Base-by-base conservation (phyloP, 2,329 filamentous ascomycete species). In the Apiospora phragmitis region DNA sequence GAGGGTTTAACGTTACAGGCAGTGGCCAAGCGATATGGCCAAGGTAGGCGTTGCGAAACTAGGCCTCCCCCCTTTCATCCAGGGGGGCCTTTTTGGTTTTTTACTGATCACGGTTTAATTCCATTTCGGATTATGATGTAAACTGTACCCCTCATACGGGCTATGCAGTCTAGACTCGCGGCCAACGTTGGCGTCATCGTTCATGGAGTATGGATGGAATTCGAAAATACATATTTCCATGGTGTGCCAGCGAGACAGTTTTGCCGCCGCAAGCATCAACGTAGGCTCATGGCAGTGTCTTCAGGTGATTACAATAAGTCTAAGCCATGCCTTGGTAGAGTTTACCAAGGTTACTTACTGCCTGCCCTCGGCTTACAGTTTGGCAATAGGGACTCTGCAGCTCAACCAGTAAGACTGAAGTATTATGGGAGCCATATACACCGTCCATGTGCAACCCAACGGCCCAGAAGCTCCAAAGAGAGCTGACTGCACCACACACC, bases 1-100 rank as follows among this genome's bases (percentile, higher is more conserved):
- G 76, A 73, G 76, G 77, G 78, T 77, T 78, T 77, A 55, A 55
- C 51, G 69, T 70, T 70, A 41, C 67, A 68, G 67, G 55, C 55
- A 62, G 41, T 43, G 65, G 43, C 65, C 65, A 67, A 47, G 65
- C 55, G 55, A 62, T 62, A 62, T 62, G 55, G 74, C 74, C 75
- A 71, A 55, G 73, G 77, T 73, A 76, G 69, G 74, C 75, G 71
- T 74, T 75, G 73, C 55, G 69, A 68, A 72, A 72, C 71, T 70
- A 43, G 67, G 67, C 55, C n/a, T 29, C 55, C 32, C 35, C 47
- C 21, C 16, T 38, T 35, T 16, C 21, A 26, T 35, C n/a, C 21
- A 16, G 43, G 21, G 24, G 42, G 21, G 9, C 2, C 9, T 51
- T 51, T 14, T 35, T n/a, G n/a, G n/a, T n/a, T 14, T 16, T 21